These are phyloP conservation scores for Eucalyptus victrix DNA, from an alignment of 345 rosid species.

Conservation along the genomic window DNA sequence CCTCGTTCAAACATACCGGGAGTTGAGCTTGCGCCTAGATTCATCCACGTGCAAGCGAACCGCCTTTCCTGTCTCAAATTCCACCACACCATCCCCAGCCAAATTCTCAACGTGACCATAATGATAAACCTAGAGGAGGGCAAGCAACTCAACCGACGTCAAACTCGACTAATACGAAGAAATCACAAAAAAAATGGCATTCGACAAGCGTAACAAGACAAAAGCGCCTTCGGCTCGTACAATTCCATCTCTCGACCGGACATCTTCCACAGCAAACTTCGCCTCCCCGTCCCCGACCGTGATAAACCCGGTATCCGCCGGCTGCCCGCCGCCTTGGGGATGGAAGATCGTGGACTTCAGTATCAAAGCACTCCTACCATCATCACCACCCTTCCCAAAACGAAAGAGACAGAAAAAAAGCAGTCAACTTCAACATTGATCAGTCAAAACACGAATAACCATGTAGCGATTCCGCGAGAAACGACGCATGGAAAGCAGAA, in stretches of 20 bases:
- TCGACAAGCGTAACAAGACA: not conserved
- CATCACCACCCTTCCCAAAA: conserved; percentile 30
- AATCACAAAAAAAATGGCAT: not conserved
- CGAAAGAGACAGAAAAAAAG: not conserved
- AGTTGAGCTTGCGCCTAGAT: conserved; percentile 56
- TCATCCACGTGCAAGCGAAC: conserved; percentile 53
- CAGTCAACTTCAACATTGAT: not conserved
- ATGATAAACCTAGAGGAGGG: conserved; percentile 48
- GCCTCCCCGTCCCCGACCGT: conserved; percentile 2
- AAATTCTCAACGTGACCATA: conserved; percentile 43
- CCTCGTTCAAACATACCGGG: conserved; percentile 28
- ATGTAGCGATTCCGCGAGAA: not conserved
- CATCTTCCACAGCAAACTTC: conserved; percentile 63
- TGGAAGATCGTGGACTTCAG: conserved; percentile 77
- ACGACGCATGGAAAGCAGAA: not conserved
- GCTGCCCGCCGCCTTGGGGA: conserved; percentile 98
- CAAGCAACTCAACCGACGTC: not conserved
- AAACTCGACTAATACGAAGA: not conserved
- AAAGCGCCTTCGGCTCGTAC: conserved; percentile 2
- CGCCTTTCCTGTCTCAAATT: conserved; percentile 26
- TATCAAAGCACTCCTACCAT: conserved; percentile 45
- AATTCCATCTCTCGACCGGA: conserved; percentile 66
- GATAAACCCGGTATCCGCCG: conserved; percentile 62
- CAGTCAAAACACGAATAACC: not conserved
- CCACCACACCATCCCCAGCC: conserved; percentile 10